phyloP scores from a whole-genome alignment of 176 grass and related monocot genomes.

The Rhynchospora pubera region DNA sequence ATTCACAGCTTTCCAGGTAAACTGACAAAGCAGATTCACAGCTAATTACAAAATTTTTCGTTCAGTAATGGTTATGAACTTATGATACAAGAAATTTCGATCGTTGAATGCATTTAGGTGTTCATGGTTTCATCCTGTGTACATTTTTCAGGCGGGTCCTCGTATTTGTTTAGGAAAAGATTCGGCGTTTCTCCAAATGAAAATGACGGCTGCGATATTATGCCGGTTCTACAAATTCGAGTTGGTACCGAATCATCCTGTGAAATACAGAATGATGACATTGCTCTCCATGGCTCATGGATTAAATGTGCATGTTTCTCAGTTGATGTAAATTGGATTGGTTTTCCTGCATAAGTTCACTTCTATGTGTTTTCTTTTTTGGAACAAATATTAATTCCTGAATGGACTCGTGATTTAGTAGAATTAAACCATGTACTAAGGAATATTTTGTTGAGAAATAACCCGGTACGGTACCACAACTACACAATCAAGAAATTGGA shows the following conservation, averaged over 20 bases:
- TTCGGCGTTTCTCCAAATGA: constrained; percentile 95
- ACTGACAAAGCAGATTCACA: not conserved
- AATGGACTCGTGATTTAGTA: not conserved
- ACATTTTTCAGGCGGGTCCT: constrained; percentile 47
- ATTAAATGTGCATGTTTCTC: constrained; percentile 59
- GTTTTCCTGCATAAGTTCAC: constrained; percentile 12
- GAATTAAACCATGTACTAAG: not conserved
- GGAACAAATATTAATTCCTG: not conserved
- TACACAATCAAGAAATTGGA: too few species aligned
- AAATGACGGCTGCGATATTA: constrained; percentile 78
- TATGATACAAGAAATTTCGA: not conserved
- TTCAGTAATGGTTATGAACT: not conserved
- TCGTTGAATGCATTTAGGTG: not conserved
- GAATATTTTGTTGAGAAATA: not conserved
- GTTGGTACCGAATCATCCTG: constrained; percentile 52
- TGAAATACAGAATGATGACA: constrained; percentile 93
- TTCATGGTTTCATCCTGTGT: not conserved
- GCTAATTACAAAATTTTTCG: not conserved
- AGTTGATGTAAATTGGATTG: constrained; percentile 20
- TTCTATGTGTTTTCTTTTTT: not conserved
- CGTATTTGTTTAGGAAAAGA: constrained; percentile 95
- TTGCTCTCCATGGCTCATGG: constrained; percentile 92
- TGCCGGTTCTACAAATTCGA: constrained; percentile 77
- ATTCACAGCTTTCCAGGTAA: constrained; percentile 95
- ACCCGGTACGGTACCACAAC: too few species aligned